A percentile compares a stretch with the other conserved stretches of the same genome.
phyloP scores from a whole-genome alignment of 768 basidiomycete genomes.

The Mycena filopes region DNA sequence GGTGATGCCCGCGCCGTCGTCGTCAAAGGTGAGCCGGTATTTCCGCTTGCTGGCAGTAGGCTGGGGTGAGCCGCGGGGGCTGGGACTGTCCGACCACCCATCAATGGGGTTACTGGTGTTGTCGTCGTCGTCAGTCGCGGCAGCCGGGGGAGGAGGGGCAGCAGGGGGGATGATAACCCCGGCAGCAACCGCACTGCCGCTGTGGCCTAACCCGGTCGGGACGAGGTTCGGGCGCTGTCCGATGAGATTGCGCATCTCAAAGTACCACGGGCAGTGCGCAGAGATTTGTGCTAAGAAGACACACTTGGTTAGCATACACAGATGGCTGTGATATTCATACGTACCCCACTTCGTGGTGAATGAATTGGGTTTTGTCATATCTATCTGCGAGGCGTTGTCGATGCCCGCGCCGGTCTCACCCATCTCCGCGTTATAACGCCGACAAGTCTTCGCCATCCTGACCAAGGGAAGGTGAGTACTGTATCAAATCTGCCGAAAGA shows the following conservation, averaged over 20 bases:
- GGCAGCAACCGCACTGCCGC: neutral
- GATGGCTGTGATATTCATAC: neutral
- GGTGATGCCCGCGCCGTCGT: neutral
- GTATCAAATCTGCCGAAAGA: no score
- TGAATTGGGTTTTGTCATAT: neutral
- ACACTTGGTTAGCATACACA: no score
- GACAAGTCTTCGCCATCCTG: conserved; percentile 2
- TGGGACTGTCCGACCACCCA: neutral
- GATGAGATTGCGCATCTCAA: conserved; percentile 20
- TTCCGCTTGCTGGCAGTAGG: neutral
- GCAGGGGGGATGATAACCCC: neutral
- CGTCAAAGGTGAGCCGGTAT: neutral
- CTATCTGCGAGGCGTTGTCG: neutral
- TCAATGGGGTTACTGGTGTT: neutral
- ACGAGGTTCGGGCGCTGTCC: conserved; percentile 13
- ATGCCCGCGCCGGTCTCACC: conserved; percentile 10
- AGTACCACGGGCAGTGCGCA: conserved; percentile 9
- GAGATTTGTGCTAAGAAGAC: no score
- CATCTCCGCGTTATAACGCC: neutral
- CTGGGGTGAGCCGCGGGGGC: neutral
- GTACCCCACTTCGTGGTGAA: conserved; percentile 1
- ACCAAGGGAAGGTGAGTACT: neutral
- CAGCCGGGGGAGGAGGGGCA: neutral
- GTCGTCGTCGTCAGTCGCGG: neutral
- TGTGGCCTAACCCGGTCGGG: conserved; percentile 5